Evolutionary conservation across 2,329 filamentous ascomycete genomes (phyloP), one percentile per base, ranked within the genome.

Genomic region (Harringtonia lauricola): DNA sequence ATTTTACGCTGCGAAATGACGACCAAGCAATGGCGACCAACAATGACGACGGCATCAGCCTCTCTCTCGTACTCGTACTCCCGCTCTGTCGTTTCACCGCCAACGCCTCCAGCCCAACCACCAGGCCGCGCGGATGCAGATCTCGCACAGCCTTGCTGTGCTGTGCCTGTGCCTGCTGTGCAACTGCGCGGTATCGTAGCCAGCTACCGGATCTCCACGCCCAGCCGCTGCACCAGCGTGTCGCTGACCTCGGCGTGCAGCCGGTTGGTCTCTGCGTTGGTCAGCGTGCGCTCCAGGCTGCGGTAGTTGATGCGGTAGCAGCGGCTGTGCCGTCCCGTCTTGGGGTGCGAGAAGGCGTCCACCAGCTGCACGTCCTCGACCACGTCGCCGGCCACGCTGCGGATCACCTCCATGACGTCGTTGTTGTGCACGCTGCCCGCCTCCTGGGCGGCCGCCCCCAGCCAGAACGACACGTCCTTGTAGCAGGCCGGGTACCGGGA

Each of bases 381-480:
- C 19, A 80, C 64, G 59, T 94, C 85, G 41, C 88, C 89, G 10
- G 79, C 86, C 38, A 90, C 72, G 52, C 81, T 81, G 51, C 92
- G 80, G 17, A 95, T 85, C 45, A 95, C 75, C 64, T 96, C 92
- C 90, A 96, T 96, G 41, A 96, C 71, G 62, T 98, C 92, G 64
- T 96, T 96, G 60, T 94, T 89, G 61, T 96, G 90, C 58, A 95
- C 15, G 21, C n/a, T 6, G 22, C 15, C 3, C 19, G 15, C 22
- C 8, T 8, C 13, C 3, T 9, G 14, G 17, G 19, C 28, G 2
- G 8, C 24, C 9, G 22, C 5, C 12, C 38, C 28, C 43, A 96
- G 66, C 92, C 92, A 98, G 63, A 98, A 98, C 1, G 89, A 85
- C 12, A 96, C 83, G 60, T 98, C 92, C 64, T 90, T 90, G 59